Percentiles rank a stretch among this genome's conserved stretches.
These are phyloP conservation scores for Pseudoneurospora amorphoporcata DNA, from an alignment of 495 filamentous ascomycete species.

Conservation along the genomic window DNA sequence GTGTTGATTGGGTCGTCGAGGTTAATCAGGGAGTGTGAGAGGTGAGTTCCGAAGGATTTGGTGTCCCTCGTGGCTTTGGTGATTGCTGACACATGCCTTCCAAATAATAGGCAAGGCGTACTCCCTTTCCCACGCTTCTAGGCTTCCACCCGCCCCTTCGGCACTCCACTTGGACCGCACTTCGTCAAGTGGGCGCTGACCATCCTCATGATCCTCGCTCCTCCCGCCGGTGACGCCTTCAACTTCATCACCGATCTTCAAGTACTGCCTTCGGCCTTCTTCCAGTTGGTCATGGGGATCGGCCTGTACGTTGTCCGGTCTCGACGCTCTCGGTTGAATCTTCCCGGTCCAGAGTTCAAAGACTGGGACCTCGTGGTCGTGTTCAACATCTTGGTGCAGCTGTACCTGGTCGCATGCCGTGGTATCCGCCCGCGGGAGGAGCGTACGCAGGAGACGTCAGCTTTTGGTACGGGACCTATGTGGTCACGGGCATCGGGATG, in stretches of 20 bases:
- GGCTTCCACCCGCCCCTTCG: conserved; percentile 54
- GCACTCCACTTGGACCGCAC: conserved; percentile 51
- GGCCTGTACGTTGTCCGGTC: conserved; percentile 45
- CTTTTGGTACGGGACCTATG: conserved; percentile 60
- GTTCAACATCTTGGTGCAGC: conserved; percentile 44
- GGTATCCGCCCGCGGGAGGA: conserved; percentile 52
- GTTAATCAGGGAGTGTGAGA: conserved; percentile 50
- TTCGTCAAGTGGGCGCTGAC: conserved; percentile 49
- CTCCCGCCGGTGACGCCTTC: conserved; percentile 59
- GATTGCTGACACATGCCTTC: background rate
- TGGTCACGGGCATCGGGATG: conserved; percentile 45
- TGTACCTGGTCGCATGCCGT: conserved; percentile 52
- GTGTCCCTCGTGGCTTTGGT: background rate
- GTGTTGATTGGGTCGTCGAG: conserved; percentile 48
- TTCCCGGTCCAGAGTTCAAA: conserved; percentile 36
- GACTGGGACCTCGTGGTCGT: conserved; percentile 45
- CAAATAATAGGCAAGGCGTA: conserved; percentile 45
- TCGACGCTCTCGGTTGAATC: conserved; percentile 35
- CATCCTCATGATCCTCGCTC: conserved; percentile 53
- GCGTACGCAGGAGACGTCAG: conserved; percentile 48
- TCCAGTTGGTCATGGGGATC: conserved; percentile 42
- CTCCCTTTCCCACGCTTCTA: conserved; percentile 53
- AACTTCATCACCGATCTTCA: conserved; percentile 51
- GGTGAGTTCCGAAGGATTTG: conserved; percentile 12
- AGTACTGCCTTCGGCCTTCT: conserved; percentile 42